phyloP scores from a whole-genome alignment of 2,329 filamentous ascomycete species.

The Fusarium tjaetaba region DNA sequence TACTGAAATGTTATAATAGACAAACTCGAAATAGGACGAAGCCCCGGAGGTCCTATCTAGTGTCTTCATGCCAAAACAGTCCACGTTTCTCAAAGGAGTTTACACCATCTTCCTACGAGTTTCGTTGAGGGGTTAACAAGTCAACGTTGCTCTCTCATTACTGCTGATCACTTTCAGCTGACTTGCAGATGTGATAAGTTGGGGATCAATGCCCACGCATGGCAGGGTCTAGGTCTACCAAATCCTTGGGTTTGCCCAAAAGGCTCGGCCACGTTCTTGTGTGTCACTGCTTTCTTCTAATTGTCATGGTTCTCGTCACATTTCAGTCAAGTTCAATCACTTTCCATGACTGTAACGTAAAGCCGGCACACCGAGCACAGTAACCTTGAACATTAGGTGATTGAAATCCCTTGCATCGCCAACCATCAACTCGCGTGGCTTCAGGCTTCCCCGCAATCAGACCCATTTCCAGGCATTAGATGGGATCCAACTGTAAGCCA shows the following conservation, averaged over 20 bases:
- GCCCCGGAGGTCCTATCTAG: background rate
- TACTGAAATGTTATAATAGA: background rate
- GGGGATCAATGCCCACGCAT: background rate
- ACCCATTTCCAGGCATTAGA: background rate
- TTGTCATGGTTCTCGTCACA: background rate
- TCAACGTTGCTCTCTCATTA: background rate
- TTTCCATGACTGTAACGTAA: background rate
- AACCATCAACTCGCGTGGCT: conserved; percentile 25
- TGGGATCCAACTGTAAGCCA: background rate
- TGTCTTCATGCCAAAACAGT: background rate
- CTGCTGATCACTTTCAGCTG: conserved; percentile 4
- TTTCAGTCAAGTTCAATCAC: conserved; percentile 12
- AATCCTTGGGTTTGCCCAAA: background rate
- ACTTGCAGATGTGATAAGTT: conserved; percentile 18
- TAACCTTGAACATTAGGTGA: conserved; percentile 3
- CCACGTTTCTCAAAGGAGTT: background rate
- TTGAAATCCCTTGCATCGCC: conserved; percentile 10
- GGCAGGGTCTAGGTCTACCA: background rate
- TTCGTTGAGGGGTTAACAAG: background rate
- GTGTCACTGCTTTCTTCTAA: background rate
- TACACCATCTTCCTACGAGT: background rate
- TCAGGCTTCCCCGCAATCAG: conserved; percentile 25
- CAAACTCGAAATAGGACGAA: background rate
- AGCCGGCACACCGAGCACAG: background rate
- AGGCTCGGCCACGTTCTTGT: background rate